Base-by-base conservation (phyloP, 805 yeast species). In the Saturnispora dispora region DNA sequence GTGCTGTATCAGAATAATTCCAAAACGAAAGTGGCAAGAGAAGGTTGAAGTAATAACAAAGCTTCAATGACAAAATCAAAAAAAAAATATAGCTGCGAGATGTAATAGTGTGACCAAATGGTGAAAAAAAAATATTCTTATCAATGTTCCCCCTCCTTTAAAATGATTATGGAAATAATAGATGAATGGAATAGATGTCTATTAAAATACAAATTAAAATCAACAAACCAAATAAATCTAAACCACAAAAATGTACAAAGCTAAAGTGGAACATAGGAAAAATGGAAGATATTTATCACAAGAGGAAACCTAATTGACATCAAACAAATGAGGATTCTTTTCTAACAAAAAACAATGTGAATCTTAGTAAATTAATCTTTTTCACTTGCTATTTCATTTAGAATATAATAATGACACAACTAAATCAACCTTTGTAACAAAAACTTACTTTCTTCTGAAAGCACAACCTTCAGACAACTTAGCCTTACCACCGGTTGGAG, bases 401-500 rank as follows among this genome's bases (percentile, higher is more conserved):
- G 41, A 37, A 37, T 18, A 37, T 10, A 37, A 37, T 37, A 37
- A 37, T 37, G 41, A 37, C 41, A 37, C 22, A 37, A 37, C 41
- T 37, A 37, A 37, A 44, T 44, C 46, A 30, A 44, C 37, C 27
- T 44, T 33, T 30, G 37, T 40, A 40, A 40, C 28, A 43, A 32
- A 37, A 37, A 48, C 63, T 85, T 88, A 91, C 88, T 91, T 93
- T 79, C 88, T 88, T 85, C 98, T 89, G 93, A 89, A 93, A 69
- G 99, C 93, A 73, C 95, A 87, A 76, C 99, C 99, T 81, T 95
- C 99, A 66, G 98, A 89, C 74, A 93, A 83, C 78, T 85, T 89
- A 71, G 98, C 97, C 83, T 93, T 93, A 82, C 99, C 99, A 82
- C 99, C 99, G 63, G 97, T 86, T 73, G 99, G 99, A 71, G 93